Base-by-base conservation (phyloP, 129 eudicot genomes). In the Erigeron canadensis region DNA sequence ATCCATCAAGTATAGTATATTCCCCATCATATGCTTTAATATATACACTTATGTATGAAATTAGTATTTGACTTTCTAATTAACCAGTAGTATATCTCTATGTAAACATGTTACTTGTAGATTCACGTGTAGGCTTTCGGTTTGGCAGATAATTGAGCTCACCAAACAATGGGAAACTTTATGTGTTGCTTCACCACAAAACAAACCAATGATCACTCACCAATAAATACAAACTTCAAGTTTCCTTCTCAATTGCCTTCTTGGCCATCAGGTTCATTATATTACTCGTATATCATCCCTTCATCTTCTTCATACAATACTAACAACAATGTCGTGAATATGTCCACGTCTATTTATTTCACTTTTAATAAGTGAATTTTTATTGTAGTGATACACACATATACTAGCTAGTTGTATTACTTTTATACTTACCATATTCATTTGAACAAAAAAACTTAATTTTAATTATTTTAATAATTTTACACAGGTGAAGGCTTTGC, bases 401-500 rank as follows among this genome's bases (percentile, higher is more conserved):
- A 28, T 3, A n/a, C n/a, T n/a, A n/a, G n/a, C n/a, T n/a, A n/a
- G n/a, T n/a, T n/a, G n/a, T n/a, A 28, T 28, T 28, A 28, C 34
- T 28, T 28, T 28, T 28, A 28, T 28, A 28, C 34, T 1, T 2
- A 28, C 3, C 34, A 28, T 59, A 37, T 28, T 59, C 8, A 10
- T 28, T 60, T 15, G 44, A 8, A 13, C 13, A 10, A 23, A 28
- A 6, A 6, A 23, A 42, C 65, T 3, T 39, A 10, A 42, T 7
- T 16, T 40, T 63, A 3, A 63, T 37, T 63, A 5, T 39, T 19
- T 22, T 0, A 5, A 53, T 51, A 2, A 13, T 71, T 43, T 12
- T 10, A 51, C 7, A 50, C 38, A 82, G 86, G 86, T 73, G 73
- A 78, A 72, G 82, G 86, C 23, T 82, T 82, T 78, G 86, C 83